phyloP scores from a whole-genome alignment of 345 rosid genomes.

The Moringa oleifera region DNA sequence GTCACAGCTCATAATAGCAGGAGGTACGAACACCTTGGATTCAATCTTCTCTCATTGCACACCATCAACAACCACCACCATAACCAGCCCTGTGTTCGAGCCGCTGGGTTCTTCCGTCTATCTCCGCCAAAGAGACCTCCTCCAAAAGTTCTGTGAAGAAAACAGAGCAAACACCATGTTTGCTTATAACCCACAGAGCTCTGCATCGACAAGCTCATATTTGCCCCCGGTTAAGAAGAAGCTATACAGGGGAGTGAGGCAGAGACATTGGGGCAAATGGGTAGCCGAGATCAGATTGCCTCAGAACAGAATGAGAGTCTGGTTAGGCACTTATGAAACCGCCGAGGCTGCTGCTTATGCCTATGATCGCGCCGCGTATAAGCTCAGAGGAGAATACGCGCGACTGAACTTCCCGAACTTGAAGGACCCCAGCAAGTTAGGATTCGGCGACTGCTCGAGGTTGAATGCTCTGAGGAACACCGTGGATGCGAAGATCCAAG shows the following conservation, averaged over 20 bases:
- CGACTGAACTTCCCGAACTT: slow-evolving; percentile 78
- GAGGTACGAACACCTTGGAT: slow-evolving; percentile 74
- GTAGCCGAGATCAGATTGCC: slow-evolving; percentile 96
- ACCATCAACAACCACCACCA: slow-evolving; percentile 22
- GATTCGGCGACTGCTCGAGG: slow-evolving; percentile 52
- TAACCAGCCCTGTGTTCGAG: slow-evolving; percentile 19
- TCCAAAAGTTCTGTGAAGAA: slow-evolving; percentile 53
- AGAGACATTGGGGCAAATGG: slow-evolving; percentile 99
- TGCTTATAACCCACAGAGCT: slow-evolving; percentile 19
- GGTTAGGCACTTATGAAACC: slow-evolving; percentile 92
- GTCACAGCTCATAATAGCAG: slow-evolving; percentile 66
- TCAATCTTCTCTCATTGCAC: slow-evolving; percentile 70
- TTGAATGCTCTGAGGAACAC: slow-evolving; percentile 54
- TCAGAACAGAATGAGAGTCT: slow-evolving; percentile 89
- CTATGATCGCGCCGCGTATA: slow-evolving; percentile 97
- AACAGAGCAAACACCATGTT: slow-evolving; percentile 24
- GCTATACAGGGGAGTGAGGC: slow-evolving; percentile 95
- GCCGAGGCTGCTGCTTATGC: slow-evolving; percentile 95
- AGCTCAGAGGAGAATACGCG: slow-evolving; percentile 92
- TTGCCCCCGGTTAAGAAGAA: slow-evolving; percentile 51
- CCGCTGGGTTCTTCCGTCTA: slow-evolving; percentile 83
- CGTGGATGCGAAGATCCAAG: slow-evolving; percentile 85
- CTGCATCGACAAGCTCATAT: slow-evolving; percentile 18
- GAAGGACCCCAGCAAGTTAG: slow-evolving; percentile 55
- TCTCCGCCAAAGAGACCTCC: slow-evolving; percentile 76